Base-by-base conservation (phyloP, 1,139 yeast genomes). In the Arxiozyma telluris region DNA sequence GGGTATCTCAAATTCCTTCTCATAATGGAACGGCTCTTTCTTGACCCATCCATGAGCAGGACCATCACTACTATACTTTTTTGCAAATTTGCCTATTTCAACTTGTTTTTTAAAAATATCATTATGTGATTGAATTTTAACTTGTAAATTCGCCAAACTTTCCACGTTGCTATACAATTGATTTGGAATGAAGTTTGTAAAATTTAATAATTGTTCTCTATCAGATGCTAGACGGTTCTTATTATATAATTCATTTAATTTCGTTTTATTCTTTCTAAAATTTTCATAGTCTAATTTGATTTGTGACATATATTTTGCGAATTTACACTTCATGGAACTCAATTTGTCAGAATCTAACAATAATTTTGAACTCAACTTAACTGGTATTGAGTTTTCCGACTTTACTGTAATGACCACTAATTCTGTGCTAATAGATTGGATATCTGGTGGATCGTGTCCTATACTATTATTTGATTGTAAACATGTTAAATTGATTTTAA, bases 311-410 rank as follows among this genome's bases (percentile, higher is more conserved):
- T 54, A 61, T 1, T 52, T 51, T 11, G 51, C 38, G 49, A 61
- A 63, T 21, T 51, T 54, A 17, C 44, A 49, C 34, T 49, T 58
- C 15, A 63, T 54, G 6, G 47, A 46, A 9, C 52, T 43, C 22
- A 64, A 39, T 45, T 61, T 61, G 9, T 58, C 58, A 9, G 58
- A 54, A 34, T 61, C 56, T 55, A 61, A 46, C 25, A 70, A 56
- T 20, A 65, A 47, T 20, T 63, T 58, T 1, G 67, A 53, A 45
- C 67, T 65, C 41, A 71, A 54, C 23, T 66, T 63, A 8, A 71
- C 59, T 3, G 75, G 74, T 41, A 70, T 64, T 0, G 71, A 63
- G 52, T 64, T 62, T 21, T 67, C 67, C 0, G 75, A 67, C 18
- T 64, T 62, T 1, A 65, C 56, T 1, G 72, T 67, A 7, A 68